Conservation (phyloP, 225 moss, liverwort and hornwort species). For the Physcomitrellopsis africana region DNA sequence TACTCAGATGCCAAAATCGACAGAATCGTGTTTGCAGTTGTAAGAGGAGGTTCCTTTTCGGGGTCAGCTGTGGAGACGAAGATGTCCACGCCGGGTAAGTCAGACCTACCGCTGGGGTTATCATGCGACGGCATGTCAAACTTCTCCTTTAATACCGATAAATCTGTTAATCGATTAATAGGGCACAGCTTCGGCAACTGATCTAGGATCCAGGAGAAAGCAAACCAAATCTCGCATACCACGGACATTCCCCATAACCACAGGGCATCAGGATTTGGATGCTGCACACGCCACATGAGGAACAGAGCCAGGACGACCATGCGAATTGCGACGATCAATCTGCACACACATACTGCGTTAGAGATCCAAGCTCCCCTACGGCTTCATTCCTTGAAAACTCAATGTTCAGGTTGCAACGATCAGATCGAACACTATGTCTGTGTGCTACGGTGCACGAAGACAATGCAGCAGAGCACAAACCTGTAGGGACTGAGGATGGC, state of each 20-base stretch:
- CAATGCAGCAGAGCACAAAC: slow-evolving; percentile 2
- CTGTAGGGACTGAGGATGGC: slow-evolving; percentile 65
- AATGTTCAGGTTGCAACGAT: no score
- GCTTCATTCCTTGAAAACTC: no score
- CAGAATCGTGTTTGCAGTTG: slow-evolving; percentile 60
- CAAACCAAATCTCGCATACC: slow-evolving; percentile 88
- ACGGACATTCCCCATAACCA: slow-evolving; percentile 91
- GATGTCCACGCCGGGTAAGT: slow-evolving; percentile 71
- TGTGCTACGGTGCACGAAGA: not conserved
- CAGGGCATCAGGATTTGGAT: slow-evolving; percentile 62
- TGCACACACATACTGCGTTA: slow-evolving; percentile 25
- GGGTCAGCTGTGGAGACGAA: slow-evolving; percentile 71
- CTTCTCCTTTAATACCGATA: slow-evolving; percentile 68
- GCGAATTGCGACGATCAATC: slow-evolving; percentile 60
- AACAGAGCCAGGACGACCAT: slow-evolving; percentile 72
- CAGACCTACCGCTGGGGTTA: slow-evolving; percentile 60
- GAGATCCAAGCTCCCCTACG: no score
- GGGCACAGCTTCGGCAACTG: slow-evolving; percentile 87
- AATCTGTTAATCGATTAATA: slow-evolving; percentile 81
- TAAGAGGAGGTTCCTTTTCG: slow-evolving; percentile 66
- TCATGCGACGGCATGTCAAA: slow-evolving; percentile 63
- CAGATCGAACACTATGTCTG: no score
- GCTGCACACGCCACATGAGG: slow-evolving; percentile 67
- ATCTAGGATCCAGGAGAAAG: slow-evolving; percentile 88
- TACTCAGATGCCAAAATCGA: slow-evolving; percentile 69